phyloP scores from a whole-genome alignment of 768 basidiomycete species.

The Gloeophyllum trabeum region DNA sequence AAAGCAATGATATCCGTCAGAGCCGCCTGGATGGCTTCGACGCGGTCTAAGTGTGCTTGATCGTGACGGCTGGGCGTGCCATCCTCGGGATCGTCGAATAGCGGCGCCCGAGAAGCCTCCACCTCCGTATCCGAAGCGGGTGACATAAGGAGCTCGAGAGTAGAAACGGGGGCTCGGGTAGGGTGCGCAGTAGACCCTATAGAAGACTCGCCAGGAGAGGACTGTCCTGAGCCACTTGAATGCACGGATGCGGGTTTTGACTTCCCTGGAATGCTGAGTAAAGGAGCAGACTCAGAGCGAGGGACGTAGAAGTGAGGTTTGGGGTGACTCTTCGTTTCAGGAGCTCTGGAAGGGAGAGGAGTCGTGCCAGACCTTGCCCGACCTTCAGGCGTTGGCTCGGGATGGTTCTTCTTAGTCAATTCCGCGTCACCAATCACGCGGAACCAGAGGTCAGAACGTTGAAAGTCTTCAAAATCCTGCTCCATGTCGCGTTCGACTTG shows the following conservation, averaged over 20 bases:
- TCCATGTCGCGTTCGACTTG: constrained; percentile 87
- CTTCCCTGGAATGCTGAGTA: too few species aligned
- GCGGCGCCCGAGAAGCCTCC: constrained; percentile 52
- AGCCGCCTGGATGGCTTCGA: constrained; percentile 95
- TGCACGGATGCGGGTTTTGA: too few species aligned
- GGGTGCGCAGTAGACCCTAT: background rate
- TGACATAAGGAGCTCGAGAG: constrained; percentile 79
- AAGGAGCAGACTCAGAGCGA: background rate
- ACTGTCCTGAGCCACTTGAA: too few species aligned
- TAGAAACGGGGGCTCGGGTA: constrained; percentile 29
- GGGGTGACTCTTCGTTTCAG: background rate
- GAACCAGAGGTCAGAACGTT: constrained; percentile 85
- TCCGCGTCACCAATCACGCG: constrained; percentile 68
- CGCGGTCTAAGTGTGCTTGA: constrained; percentile 65
- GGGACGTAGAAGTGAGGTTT: background rate
- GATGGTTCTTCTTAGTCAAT: background rate
- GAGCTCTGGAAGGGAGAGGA: background rate
- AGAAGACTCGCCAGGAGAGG: background rate
- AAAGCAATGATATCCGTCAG: constrained; percentile 91
- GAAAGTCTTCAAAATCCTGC: constrained; percentile 85
- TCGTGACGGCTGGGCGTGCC: constrained; percentile 36
- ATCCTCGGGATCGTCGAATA: constrained; percentile 78
- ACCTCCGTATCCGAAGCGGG: constrained; percentile 40
- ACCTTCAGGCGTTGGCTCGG: background rate
- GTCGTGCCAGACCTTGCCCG: background rate